Evolutionary conservation across 345 rosid genomes (phyloP).

Genomic region (Ailanthus altissimus): DNA sequence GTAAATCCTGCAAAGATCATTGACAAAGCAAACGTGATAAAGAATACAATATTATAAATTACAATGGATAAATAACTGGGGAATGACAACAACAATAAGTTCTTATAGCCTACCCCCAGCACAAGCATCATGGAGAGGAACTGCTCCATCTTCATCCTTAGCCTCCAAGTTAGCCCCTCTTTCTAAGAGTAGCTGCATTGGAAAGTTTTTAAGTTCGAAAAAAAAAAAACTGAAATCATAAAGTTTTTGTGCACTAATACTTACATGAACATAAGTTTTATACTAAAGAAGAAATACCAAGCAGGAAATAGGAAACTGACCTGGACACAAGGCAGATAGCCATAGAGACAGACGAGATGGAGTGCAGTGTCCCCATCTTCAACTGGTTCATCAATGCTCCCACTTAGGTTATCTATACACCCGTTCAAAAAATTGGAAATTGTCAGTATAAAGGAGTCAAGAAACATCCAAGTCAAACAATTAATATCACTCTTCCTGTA

Average conservation of each 20-base stretch:
- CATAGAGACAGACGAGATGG: conserved; percentile 88
- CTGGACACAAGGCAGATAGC: conserved; percentile 79
- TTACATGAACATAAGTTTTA: background rate
- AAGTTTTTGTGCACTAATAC: background rate
- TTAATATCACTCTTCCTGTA: background rate
- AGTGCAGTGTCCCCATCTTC: conserved; percentile 95
- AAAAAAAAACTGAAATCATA: background rate
- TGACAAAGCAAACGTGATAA: background rate
- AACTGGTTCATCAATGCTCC: conserved; percentile 74
- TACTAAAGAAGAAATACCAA: background rate
- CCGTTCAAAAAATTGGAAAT: conserved; percentile 8
- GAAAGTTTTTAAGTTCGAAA: background rate
- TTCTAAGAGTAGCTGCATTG: conserved; percentile 68
- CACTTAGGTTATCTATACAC: conserved; percentile 63
- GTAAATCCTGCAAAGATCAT: conserved; percentile 51
- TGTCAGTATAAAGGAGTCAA: background rate
- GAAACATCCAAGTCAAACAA: background rate
- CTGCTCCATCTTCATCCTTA: conserved; percentile 88
- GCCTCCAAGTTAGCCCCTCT: conserved; percentile 87
- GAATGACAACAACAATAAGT: background rate
- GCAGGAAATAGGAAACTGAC: conserved; percentile 35
- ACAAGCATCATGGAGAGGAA: conserved; percentile 95
- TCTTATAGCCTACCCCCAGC: conserved; percentile 62
- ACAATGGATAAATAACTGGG: background rate
- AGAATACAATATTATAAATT: background rate